These are phyloP conservation scores for Chlorophyllum brunneum DNA, from an alignment of 768 basidiomycete species.

Conservation along the genomic window DNA sequence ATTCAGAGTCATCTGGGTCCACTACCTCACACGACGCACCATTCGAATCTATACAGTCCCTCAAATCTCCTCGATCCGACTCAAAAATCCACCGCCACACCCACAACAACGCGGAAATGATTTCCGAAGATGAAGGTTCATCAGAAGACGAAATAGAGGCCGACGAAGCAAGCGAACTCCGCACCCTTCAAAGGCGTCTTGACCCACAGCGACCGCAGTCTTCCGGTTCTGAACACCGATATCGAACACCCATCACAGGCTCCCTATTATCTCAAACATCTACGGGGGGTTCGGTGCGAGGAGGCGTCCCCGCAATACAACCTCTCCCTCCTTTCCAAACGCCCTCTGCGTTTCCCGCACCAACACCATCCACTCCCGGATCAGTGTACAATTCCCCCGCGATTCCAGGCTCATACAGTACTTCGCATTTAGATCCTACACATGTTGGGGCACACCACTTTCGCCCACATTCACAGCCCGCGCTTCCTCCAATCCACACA, in stretches of 20 bases:
- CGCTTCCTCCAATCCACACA: slow-evolving; percentile 19
- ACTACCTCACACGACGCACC: slow-evolving; percentile 37
- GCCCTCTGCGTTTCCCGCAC: slow-evolving; percentile 64
- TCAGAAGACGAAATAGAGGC: slow-evolving; percentile 35
- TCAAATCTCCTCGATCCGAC: slow-evolving; percentile 7
- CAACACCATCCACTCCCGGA: slow-evolving; percentile 25
- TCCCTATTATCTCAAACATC: slow-evolving; percentile 58
- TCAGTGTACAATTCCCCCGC: slow-evolving; percentile 23
- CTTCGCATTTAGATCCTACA: slow-evolving; percentile 22
- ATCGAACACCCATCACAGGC: slow-evolving; percentile 72
- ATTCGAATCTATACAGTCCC: slow-evolving; percentile 11
- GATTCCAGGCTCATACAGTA: slow-evolving; percentile 34
- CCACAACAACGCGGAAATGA: neutral
- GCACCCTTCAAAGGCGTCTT: slow-evolving; percentile 9
- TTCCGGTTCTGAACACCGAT: slow-evolving; percentile 72
- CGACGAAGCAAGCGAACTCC: slow-evolving; percentile 44
- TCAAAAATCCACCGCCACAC: slow-evolving; percentile 6
- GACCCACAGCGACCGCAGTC: slow-evolving; percentile 56
- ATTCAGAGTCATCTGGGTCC: slow-evolving; percentile 65
- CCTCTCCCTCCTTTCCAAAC: slow-evolving; percentile 70
- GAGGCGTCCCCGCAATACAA: slow-evolving; percentile 64
- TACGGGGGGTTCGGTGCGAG: slow-evolving; percentile 21
- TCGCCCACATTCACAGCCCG: slow-evolving; percentile 26
- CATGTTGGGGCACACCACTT: slow-evolving; percentile 26
- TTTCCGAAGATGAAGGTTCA: slow-evolving; percentile 11